Evolutionary conservation across 441 rosid species (phyloP).

Genomic region (Bruguiera hainesii): DNA sequence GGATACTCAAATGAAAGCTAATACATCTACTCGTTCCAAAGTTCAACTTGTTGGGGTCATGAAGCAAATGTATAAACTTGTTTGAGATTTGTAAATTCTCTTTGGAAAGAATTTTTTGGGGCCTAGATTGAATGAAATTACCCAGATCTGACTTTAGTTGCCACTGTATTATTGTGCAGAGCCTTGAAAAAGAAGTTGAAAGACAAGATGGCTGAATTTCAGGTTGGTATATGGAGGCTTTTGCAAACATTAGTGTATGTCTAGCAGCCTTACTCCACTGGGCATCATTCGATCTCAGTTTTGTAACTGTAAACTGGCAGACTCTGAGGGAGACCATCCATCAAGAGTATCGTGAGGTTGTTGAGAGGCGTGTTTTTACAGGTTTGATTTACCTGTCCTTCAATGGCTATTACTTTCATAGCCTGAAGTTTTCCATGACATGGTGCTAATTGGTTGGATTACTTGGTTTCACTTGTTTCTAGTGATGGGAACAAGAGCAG

Average conservation of each 20-base stretch:
- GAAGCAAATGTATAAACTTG: too few relatives aligned
- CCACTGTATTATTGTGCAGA: slow-evolving; percentile 37
- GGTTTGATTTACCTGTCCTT: slow-evolving; percentile 38
- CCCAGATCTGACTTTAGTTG: slow-evolving; percentile 5
- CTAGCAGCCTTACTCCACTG: neutral
- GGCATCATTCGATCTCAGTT: neutral
- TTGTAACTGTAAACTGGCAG: slow-evolving; percentile 35
- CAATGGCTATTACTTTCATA: neutral
- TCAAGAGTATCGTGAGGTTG: slow-evolving; percentile 93
- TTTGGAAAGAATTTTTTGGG: too few relatives aligned
- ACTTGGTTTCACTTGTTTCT: slow-evolving; percentile 27
- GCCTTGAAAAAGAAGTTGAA: slow-evolving; percentile 87
- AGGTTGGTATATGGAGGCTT: slow-evolving; percentile 37
- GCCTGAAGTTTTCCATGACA: slow-evolving; percentile 15
- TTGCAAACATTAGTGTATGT: neutral
- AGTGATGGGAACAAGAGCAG: slow-evolving; percentile 89
- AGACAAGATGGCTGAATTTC: slow-evolving; percentile 92
- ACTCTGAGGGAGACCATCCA: slow-evolving; percentile 78
- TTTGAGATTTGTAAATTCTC: neutral
- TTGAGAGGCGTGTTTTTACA: slow-evolving; percentile 95
- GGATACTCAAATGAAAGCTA: too few relatives aligned
- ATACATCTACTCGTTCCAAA: too few relatives aligned
- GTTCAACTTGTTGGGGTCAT: too few relatives aligned
- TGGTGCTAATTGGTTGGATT: slow-evolving; percentile 23
- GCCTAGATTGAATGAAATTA: too few relatives aligned